These are phyloP conservation scores for Euryodendron excelsum DNA, from an alignment of 148 eudicot species.

Conservation along the genomic window DNA sequence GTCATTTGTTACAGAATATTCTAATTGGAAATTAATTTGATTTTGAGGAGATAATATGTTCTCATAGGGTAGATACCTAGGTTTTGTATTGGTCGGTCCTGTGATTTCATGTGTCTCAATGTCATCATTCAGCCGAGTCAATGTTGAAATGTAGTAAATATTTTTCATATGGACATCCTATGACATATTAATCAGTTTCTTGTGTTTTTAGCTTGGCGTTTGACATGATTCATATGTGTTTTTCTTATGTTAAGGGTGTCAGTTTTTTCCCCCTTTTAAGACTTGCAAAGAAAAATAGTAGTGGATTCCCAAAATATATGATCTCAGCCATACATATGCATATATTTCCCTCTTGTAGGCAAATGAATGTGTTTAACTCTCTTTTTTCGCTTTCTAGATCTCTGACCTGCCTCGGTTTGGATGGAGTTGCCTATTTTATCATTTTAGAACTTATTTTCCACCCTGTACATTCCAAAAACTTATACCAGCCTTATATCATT, in stretches of 20 bases:
- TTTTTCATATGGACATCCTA: neutral
- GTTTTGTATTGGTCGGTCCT: neutral
- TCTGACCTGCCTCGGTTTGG: neutral
- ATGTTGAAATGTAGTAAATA: neutral
- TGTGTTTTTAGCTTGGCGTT: neutral
- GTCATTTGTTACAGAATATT: neutral
- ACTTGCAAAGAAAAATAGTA: neutral
- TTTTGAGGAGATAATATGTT: neutral
- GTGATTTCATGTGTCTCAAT: slow-evolving; percentile 5
- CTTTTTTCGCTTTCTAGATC: neutral
- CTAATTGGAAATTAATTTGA: neutral
- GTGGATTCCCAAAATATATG: neutral
- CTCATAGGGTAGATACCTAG: neutral
- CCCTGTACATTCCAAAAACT: neutral
- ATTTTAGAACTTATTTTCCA: neutral
- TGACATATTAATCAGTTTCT: neutral
- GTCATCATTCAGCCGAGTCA: neutral
- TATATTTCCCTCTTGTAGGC: neutral
- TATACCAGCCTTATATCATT: neutral
- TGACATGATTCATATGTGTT: neutral
- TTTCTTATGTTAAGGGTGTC: neutral
- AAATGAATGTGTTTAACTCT: neutral
- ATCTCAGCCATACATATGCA: neutral
- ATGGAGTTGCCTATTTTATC: neutral
- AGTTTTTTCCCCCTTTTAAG: neutral